A percentile compares a stretch with the other conserved stretches of the same genome.
Conservation (phyloP, 306 rosid genomes). For the Quercus dentata region DNA sequence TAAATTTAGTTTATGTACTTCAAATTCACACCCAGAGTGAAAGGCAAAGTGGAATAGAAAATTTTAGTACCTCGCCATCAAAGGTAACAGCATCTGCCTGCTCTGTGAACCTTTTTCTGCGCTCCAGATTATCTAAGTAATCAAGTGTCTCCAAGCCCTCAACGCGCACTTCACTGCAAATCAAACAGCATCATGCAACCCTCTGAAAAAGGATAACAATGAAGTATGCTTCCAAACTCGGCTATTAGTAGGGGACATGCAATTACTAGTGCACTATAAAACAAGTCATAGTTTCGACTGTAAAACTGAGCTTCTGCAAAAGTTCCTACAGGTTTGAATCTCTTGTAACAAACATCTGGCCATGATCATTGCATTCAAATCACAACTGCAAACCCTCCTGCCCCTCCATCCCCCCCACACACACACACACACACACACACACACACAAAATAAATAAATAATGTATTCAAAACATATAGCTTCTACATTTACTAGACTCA, state of each 20-base stretch:
- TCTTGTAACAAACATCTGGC: background rate
- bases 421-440: too few relatives aligned
- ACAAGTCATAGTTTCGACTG: too few relatives aligned
- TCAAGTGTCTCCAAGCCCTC: conserved; percentile 89
- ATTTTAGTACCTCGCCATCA: conserved; percentile 58
- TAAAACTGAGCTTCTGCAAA: background rate
- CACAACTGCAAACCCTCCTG: background rate
- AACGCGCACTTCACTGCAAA: conserved; percentile 73
- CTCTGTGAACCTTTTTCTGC: conserved; percentile 62
- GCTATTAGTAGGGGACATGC: background rate
- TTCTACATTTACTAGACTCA: conserved; percentile 20
- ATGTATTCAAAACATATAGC: background rate
- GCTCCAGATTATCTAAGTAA: conserved; percentile 58
- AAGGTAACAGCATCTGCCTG: conserved; percentile 85
- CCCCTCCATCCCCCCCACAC: background rate
- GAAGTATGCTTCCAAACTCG: conserved; percentile 14
- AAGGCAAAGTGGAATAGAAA: background rate
- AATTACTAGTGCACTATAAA: background rate
- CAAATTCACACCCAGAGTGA: conserved; percentile 1
- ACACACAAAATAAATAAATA: background rate
- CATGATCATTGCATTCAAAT: background rate
- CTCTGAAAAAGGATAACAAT: conserved; percentile 16
- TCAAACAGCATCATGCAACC: conserved; percentile 21
- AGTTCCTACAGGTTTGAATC: background rate
- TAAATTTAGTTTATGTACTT: background rate